phyloP scores from a whole-genome alignment of 192 early-diverging fungal species.

The Backusella sp. region DNA sequence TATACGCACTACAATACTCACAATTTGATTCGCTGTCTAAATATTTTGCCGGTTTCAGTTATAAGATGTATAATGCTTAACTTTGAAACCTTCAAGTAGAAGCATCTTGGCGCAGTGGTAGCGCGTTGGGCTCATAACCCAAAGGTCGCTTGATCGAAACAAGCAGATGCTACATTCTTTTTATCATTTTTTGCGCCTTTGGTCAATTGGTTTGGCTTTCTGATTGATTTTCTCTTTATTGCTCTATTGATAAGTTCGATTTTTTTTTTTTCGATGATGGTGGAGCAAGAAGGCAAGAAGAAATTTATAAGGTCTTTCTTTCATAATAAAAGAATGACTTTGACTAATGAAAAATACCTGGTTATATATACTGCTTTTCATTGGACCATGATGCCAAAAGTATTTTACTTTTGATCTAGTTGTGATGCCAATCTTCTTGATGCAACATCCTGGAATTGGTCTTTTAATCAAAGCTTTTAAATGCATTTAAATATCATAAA shows the following conservation, averaged over 20 bases:
- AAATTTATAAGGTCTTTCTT: too few relatives aligned
- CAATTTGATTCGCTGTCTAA: not conserved
- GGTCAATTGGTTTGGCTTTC: not conserved
- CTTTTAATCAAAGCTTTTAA: too few relatives aligned
- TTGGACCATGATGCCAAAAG: not conserved
- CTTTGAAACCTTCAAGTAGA: not conserved
- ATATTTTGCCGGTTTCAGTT: not conserved
- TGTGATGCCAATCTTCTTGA: too few relatives aligned
- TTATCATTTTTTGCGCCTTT: not conserved
- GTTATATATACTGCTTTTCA: not conserved
- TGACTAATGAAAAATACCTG: not conserved
- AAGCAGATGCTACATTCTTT: constrained; percentile 3
- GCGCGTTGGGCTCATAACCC: constrained; percentile 23
- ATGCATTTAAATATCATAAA: too few relatives aligned
- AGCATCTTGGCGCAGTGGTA: constrained; percentile 17
- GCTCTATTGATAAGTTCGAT: not conserved
- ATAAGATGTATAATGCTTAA: not conserved
- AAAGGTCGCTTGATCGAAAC: constrained; percentile 22
- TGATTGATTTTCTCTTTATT: not conserved
- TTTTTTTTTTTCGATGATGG: too few relatives aligned
- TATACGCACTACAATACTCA: not conserved
- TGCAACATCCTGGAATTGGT: too few relatives aligned
- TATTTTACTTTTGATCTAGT: not conserved
- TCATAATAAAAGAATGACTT: not conserved
- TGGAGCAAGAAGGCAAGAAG: too few relatives aligned